Conservation (phyloP, 768 basidiomycete genomes). For the Guyanaporus albipodus region DNA sequence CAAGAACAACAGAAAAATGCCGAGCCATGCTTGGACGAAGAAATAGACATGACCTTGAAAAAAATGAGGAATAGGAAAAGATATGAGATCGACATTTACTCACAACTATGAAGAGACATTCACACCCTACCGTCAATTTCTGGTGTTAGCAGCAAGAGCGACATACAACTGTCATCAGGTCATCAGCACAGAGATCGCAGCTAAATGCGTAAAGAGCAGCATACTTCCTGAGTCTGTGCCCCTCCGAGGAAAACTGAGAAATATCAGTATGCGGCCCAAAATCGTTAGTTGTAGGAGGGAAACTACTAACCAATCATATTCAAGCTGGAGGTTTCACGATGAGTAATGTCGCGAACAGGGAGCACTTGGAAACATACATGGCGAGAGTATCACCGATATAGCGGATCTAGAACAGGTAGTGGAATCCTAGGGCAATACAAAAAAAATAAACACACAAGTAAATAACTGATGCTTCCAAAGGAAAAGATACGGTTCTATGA, state of each 20-base stretch:
- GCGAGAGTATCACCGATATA: slow-evolving; percentile 18
- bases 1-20: slow-evolving; percentile 6
- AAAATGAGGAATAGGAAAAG: neutral
- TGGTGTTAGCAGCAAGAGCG: neutral
- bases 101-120: slow-evolving; percentile 9
- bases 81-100: neutral
- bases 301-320: slow-evolving; percentile 4
- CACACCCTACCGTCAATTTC: too few species aligned
- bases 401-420: slow-evolving; percentile 12
- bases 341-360: neutral
- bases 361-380: slow-evolving; percentile 10
- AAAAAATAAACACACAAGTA: slow-evolving; percentile 16
- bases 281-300: neutral
- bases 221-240: slow-evolving; percentile 6
- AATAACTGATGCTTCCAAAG: slow-evolving; percentile 19
- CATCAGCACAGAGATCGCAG: neutral
- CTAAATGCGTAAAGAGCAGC: neutral
- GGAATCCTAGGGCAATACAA: neutral
- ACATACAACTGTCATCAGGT: slow-evolving; percentile 14
- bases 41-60: slow-evolving; percentile 12
- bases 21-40: slow-evolving; percentile 11
- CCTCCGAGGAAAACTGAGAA: slow-evolving; percentile 13
- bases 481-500: slow-evolving; percentile 2
- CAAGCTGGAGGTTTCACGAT: slow-evolving; percentile 1
- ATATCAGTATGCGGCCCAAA: neutral